Evolutionary conservation across 139 green algal genomes (phyloP).

Genomic region (Mesotaenium endlicherianum): DNA sequence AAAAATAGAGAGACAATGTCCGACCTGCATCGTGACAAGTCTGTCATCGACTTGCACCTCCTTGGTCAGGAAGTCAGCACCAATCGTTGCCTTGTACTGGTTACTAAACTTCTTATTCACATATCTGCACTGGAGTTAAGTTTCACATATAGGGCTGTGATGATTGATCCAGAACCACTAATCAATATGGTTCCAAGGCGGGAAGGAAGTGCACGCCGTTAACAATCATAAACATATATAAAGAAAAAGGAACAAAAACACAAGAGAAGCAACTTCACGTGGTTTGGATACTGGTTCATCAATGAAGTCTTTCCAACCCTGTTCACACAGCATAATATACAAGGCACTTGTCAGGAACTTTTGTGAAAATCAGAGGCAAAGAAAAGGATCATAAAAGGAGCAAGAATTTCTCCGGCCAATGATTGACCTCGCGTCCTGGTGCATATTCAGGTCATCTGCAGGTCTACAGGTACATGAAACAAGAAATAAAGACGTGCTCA

Average conservation of each 20-base stretch:
- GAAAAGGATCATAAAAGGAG: slow-evolving; percentile 2
- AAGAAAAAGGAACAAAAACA: neutral
- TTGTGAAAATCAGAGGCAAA: neutral
- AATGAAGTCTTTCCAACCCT: slow-evolving; percentile 97
- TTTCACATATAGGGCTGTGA: neutral
- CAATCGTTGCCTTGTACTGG: slow-evolving; percentile 99
- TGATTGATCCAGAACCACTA: neutral
- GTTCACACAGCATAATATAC: slow-evolving; percentile 3
- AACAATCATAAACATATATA: neutral
- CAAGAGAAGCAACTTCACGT: neutral
- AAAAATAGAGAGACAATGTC: neutral
- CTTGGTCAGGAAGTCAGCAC: slow-evolving; percentile 98
- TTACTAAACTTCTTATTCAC: slow-evolving; percentile 98
- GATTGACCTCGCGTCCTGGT: neutral
- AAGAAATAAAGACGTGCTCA: slow-evolving; percentile 54
- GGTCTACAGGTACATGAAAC: too few species aligned
- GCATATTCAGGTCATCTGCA: neutral
- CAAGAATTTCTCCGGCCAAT: neutral
- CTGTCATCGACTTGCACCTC: slow-evolving; percentile 96
- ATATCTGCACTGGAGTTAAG: slow-evolving; percentile 59
- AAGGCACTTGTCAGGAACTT: neutral
- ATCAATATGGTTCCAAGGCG: neutral
- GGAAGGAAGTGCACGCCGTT: neutral
- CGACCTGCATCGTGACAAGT: slow-evolving; percentile 85
- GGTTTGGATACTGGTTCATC: slow-evolving; percentile 85